Percentiles rank a stretch among this genome's conserved stretches.
phyloP scores from a whole-genome alignment of 768 basidiomycete species.

The Mycena maculata region DNA sequence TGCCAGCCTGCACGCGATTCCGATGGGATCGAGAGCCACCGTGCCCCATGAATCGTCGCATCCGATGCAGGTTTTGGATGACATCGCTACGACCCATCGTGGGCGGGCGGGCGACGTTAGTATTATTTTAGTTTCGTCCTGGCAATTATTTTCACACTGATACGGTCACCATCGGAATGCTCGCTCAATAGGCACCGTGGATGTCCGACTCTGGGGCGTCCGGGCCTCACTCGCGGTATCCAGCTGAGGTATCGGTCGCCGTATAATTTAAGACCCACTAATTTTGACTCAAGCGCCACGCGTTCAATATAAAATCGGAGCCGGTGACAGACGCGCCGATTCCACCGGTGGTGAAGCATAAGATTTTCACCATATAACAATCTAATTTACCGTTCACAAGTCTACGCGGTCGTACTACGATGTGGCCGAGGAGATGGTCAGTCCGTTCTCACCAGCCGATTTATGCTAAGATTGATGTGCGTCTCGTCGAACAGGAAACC shows the following conservation, averaged over 20 bases:
- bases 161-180: no score
- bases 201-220: background rate
- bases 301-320: conserved; percentile 16
- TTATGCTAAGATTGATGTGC: no score
- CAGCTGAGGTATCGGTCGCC: background rate
- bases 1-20: conserved; percentile 8
- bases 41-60: background rate
- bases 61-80: background rate
- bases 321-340: conserved; percentile 15
- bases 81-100: background rate
- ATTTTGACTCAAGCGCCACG: background rate
- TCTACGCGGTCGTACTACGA: no score
- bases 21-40: conserved; percentile 1
- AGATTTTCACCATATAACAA: background rate
- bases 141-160: background rate
- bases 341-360: conserved; percentile 5
- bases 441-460: no score
- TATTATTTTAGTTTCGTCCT: background rate
- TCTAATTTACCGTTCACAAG: no score
- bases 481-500: conserved; percentile 2
- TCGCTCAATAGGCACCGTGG: background rate
- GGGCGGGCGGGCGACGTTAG: background rate
- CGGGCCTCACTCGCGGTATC: background rate
- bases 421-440: no score
- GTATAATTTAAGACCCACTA: no score